Conservation (phyloP, 2,329 filamentous ascomycete species). For the Stagonosporopsis vannaccii region DNA sequence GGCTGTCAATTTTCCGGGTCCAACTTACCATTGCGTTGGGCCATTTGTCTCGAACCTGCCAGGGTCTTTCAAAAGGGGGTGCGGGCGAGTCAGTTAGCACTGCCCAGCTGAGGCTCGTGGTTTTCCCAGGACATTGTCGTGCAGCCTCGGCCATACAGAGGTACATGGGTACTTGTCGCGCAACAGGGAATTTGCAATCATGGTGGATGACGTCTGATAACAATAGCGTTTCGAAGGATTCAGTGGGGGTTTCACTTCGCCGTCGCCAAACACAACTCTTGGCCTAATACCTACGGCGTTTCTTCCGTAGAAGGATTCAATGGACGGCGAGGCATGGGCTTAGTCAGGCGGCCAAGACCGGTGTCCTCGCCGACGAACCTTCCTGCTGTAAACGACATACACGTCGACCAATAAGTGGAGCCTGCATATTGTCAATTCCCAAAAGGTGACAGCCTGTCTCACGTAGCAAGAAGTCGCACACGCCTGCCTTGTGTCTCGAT, state of each 20-base stretch:
- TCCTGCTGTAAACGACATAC: not conserved
- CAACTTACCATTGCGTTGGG: slow-evolving; percentile 17
- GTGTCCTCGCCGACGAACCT: not conserved
- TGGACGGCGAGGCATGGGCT: slow-evolving; percentile 6
- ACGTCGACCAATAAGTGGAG: not conserved
- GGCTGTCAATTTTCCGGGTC: slow-evolving; percentile 16
- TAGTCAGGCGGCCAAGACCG: not conserved
- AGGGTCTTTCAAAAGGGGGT: slow-evolving; percentile 7
- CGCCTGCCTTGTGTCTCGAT: slow-evolving; percentile 3
- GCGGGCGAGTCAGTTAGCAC: slow-evolving; percentile 8
- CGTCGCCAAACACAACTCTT: not conserved
- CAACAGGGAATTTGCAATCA: not conserved
- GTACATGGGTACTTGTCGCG: slow-evolving; percentile 12
- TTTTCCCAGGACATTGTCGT: not conserved
- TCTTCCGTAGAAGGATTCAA: not conserved
- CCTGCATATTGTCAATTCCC: slow-evolving; percentile 8
- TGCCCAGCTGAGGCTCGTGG: slow-evolving; percentile 5
- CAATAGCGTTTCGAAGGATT: slow-evolving; percentile 1
- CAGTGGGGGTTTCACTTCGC: slow-evolving; percentile 9
- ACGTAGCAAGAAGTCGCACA: slow-evolving; percentile 8
- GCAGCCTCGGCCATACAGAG: not conserved
- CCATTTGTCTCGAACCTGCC: not conserved
- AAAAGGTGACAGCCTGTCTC: slow-evolving; percentile 7
- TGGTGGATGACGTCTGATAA: slow-evolving; percentile 10
- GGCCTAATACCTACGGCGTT: not conserved